Percentiles rank a stretch among this genome's conserved stretches.
Evolutionary conservation across 306 rosid species (phyloP).

Genomic region (Rosa persica): DNA sequence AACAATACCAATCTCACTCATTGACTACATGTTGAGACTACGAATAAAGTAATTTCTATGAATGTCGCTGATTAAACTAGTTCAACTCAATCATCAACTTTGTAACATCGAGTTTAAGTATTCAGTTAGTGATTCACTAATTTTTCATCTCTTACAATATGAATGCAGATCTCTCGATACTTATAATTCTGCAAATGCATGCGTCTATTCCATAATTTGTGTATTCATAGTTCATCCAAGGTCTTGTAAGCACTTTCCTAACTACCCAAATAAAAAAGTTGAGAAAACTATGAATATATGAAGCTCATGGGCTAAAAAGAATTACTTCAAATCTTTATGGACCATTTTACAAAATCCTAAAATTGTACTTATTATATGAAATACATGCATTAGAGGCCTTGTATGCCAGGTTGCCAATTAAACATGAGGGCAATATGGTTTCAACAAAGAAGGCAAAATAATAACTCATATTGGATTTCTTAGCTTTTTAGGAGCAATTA

Average conservation of each 20-base stretch:
- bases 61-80: too few species aligned
- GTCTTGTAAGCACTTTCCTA: too few species aligned
- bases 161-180: background rate
- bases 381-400: too few species aligned
- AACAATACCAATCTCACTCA: background rate
- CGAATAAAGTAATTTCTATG: background rate
- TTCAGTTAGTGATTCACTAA: too few species aligned
- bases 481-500: background rate
- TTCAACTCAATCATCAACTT: background rate
- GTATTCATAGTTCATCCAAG: background rate
- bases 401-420: background rate
- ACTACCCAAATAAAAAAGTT: background rate
- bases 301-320: background rate
- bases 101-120: too few species aligned
- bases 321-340: background rate
- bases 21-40: background rate
- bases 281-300: too few species aligned
- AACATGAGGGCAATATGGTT: background rate
- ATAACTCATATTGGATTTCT: background rate
- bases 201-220: background rate
- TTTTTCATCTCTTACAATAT: too few species aligned
- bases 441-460: background rate
- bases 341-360: background rate
- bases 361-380: too few species aligned
- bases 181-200: background rate